These are phyloP conservation scores for Penicillium canariense DNA, from an alignment of 495 filamentous ascomycete genomes.

Conservation along the genomic window DNA sequence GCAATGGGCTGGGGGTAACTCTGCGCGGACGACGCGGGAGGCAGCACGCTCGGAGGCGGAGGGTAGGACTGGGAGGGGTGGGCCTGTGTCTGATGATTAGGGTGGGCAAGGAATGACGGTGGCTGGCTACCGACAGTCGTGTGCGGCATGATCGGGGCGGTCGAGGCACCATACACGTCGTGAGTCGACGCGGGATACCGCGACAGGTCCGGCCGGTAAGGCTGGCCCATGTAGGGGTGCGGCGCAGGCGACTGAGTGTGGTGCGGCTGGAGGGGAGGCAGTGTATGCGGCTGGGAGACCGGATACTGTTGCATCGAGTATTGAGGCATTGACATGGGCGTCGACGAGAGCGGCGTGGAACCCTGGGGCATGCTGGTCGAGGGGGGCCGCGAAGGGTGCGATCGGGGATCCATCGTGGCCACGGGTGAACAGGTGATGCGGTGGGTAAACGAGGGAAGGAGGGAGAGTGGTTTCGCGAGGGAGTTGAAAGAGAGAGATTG, in stretches of 20 bases:
- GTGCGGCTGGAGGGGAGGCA: conserved; percentile 68
- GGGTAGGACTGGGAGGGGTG: conserved; percentile 57
- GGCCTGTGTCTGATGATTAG: conserved; percentile 52
- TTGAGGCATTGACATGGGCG: conserved; percentile 50
- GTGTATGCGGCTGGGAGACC: conserved; percentile 61
- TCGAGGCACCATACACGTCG: conserved; percentile 52
- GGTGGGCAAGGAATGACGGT: conserved; percentile 48
- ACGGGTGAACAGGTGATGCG: conserved; percentile 20
- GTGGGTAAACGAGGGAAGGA: conserved; percentile 19
- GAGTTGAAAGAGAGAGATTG: conserved; percentile 6
- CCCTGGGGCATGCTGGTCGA: conserved; percentile 56
- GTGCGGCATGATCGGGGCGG: conserved; percentile 48
- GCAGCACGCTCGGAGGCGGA: conserved; percentile 61
- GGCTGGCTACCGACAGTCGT: conserved; percentile 61
- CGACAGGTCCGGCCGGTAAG: conserved; percentile 61
- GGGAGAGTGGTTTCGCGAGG: conserved; percentile 13
- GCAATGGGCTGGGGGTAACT: conserved; percentile 71
- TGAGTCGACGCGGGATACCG: conserved; percentile 63
- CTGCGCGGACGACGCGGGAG: conserved; percentile 61
- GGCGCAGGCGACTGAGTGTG: conserved; percentile 47
- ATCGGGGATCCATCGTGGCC: conserved; percentile 54
- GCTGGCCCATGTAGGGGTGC: conserved; percentile 57
- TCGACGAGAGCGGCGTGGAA: conserved; percentile 44
- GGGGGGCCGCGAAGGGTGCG: conserved; percentile 56
- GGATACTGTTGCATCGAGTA: conserved; percentile 58